Percentiles rank a stretch among this genome's conserved stretches.
phyloP scores from a whole-genome alignment of 2,329 filamentous ascomycete species.

The Fusarium verrucosum region DNA sequence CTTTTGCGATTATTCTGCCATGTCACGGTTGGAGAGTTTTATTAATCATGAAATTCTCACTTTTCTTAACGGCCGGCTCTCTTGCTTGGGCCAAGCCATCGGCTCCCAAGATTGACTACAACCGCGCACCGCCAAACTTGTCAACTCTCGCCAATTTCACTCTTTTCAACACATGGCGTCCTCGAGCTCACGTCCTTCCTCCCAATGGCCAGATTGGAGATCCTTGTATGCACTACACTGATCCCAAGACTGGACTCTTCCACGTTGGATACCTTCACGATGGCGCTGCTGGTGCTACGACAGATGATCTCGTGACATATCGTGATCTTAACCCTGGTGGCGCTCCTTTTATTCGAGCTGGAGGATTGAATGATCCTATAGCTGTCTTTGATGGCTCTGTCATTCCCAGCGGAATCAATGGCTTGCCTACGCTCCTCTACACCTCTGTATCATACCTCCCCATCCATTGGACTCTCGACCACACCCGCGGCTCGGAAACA shows the following conservation, averaged over 20 bases:
- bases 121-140: constrained; percentile 51
- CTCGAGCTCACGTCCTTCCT: constrained; percentile 53
- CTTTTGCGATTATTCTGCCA: not conserved
- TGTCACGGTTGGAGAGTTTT: not conserved
- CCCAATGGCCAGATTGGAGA: constrained; percentile 54
- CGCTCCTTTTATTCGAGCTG: constrained; percentile 55
- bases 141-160: constrained; percentile 51
- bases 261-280: constrained; percentile 55
- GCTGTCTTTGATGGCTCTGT: constrained; percentile 57
- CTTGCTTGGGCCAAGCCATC: constrained; percentile 31
- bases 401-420: constrained; percentile 55
- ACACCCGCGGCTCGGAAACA: constrained; percentile 57
- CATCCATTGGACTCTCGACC: constrained; percentile 57
- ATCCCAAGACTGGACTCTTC: constrained; percentile 55
- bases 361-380: constrained; percentile 41
- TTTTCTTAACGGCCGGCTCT: constrained; percentile 27
- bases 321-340: constrained; percentile 52
- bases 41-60: constrained; percentile 30
- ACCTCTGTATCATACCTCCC: constrained; percentile 56
- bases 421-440: constrained; percentile 56
- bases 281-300: constrained; percentile 51
- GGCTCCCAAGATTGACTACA: constrained; percentile 46
- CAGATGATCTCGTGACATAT: constrained; percentile 53
- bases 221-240: constrained; percentile 57
- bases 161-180: constrained; percentile 48